Percentiles rank a stretch among this genome's conserved stretches.
Evolutionary conservation across 768 basidiomycete species (phyloP).

Genomic region (Agaricus bisporus): DNA sequence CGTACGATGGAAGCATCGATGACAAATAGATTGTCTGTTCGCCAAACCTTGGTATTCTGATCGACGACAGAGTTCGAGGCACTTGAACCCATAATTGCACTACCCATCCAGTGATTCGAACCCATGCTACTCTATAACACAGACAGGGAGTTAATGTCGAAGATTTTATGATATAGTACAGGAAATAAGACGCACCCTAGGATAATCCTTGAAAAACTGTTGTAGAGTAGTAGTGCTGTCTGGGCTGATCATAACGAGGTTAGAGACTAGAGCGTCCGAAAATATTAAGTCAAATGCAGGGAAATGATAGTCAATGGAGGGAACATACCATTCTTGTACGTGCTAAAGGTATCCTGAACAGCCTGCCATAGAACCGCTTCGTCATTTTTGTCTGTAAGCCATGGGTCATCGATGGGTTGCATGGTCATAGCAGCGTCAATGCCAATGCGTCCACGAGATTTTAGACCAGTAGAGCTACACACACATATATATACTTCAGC

Average conservation of each 20-base stretch:
- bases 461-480: slow-evolving; percentile 49
- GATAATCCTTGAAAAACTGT: slow-evolving; percentile 41
- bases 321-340: slow-evolving; percentile 33
- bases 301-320: background rate
- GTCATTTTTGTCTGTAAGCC: slow-evolving; percentile 54
- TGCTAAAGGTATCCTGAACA: slow-evolving; percentile 41
- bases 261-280: slow-evolving; percentile 29
- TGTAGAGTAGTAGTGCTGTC: slow-evolving; percentile 51
- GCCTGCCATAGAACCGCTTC: slow-evolving; percentile 44
- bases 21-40: slow-evolving; percentile 46
- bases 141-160: background rate
- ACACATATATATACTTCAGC: background rate
- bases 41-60: slow-evolving; percentile 46
- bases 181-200: slow-evolving; percentile 16
- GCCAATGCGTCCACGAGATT: slow-evolving; percentile 58
- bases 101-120: slow-evolving; percentile 64
- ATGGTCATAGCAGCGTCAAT: slow-evolving; percentile 47
- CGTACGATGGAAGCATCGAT: slow-evolving; percentile 28
- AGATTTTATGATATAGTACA: background rate
- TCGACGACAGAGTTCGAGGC: slow-evolving; percentile 39
- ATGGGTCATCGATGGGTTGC: slow-evolving; percentile 43
- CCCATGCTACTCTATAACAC: slow-evolving; percentile 31
- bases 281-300: slow-evolving; percentile 3
- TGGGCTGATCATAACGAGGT: slow-evolving; percentile 51
- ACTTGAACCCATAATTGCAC: slow-evolving; percentile 36